Conservation (phyloP, 2,329 filamentous ascomycete species). For the Trichoderma sp. region DNA sequence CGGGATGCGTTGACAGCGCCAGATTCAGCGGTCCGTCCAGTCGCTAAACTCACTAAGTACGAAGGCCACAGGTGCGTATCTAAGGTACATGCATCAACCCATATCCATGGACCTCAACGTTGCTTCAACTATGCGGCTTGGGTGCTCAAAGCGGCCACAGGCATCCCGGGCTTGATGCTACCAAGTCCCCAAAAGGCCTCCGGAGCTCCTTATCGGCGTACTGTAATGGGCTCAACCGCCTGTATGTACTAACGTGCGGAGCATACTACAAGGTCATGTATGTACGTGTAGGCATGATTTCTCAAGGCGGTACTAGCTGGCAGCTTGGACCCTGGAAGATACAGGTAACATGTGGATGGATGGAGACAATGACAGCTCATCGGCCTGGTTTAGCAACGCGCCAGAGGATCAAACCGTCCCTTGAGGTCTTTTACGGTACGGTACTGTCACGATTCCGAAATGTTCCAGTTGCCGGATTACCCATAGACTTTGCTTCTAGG, state of each 20-base stretch:
- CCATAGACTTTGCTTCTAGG: neutral
- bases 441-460: neutral
- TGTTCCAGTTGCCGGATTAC: neutral
- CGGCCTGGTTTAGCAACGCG: neutral
- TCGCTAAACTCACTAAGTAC: neutral
- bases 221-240: neutral
- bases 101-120: neutral
- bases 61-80: neutral
- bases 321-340: neutral
- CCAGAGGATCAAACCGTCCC: neutral
- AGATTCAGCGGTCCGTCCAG: conserved; percentile 10
- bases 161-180: neutral
- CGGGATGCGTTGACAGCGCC: conserved; percentile 1
- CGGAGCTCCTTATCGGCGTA: neutral
- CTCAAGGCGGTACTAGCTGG: neutral
- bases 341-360: neutral
- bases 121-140: neutral
- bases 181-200: neutral
- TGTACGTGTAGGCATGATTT: neutral
- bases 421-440: neutral
- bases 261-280: neutral
- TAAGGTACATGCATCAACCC: neutral
- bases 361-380: neutral
- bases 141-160: neutral
- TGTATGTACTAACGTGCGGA: neutral